A percentile compares a stretch with the other conserved stretches of the same genome.
Conservation (phyloP, 805 yeast species). For the Saccharomycopsis sp. region DNA sequence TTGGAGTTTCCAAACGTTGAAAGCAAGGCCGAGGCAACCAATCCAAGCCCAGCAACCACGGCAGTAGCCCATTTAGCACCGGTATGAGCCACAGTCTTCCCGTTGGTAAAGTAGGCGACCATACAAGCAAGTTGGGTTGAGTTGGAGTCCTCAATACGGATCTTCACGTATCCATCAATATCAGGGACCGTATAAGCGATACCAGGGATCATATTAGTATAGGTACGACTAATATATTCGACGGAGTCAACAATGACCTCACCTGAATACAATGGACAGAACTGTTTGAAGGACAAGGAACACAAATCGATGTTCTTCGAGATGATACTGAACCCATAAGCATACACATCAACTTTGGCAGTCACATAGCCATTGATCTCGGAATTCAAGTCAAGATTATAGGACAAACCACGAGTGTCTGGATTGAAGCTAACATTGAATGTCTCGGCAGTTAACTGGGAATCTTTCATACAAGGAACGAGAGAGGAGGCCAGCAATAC, state of each 20-base stretch:
- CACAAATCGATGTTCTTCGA: constrained; percentile 57
- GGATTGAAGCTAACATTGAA: constrained; percentile 77
- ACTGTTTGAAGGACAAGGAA: constrained; percentile 63
- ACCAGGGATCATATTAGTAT: constrained; percentile 62
- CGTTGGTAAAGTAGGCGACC: constrained; percentile 68
- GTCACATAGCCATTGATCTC: constrained; percentile 57
- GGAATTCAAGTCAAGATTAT: constrained; percentile 63
- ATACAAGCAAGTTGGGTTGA: constrained; percentile 59
- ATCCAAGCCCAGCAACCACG: constrained; percentile 80
- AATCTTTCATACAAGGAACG: constrained; percentile 78
- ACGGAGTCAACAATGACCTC: constrained; percentile 67
- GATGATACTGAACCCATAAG: constrained; percentile 77
- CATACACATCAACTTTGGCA: constrained; percentile 71
- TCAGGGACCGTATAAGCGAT: constrained; percentile 85
- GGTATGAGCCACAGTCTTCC: constrained; percentile 71
- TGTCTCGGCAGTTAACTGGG: constrained; percentile 63
- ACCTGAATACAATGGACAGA: constrained; percentile 86
- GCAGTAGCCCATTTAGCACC: constrained; percentile 95
- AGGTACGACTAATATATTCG: constrained; percentile 45
- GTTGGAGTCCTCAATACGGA: constrained; percentile 35
- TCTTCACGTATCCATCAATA: constrained; percentile 70
- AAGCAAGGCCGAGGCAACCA: constrained; percentile 72
- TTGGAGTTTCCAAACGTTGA: constrained; percentile 82
- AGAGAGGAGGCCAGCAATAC: constrained; percentile 60
- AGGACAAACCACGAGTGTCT: constrained; percentile 56